phyloP scores from a whole-genome alignment of 176 grass and related monocot genomes.

The Puya raimondii region DNA sequence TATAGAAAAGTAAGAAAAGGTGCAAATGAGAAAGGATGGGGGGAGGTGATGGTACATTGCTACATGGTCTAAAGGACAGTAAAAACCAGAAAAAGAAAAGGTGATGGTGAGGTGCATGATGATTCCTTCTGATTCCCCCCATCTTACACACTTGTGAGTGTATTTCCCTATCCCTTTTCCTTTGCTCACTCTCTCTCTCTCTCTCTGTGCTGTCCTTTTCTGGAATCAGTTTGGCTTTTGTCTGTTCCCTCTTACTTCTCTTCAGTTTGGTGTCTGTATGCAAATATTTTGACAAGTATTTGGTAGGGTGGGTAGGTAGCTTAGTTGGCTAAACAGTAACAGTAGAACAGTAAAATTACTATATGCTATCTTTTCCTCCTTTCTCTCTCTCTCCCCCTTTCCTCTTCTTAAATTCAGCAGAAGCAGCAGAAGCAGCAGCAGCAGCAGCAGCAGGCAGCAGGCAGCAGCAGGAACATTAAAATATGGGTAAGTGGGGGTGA shows the following conservation, averaged over 20 bases:
- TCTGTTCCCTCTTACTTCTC: slow-evolving; percentile 23
- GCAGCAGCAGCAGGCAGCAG: not conserved
- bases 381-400: slow-evolving; percentile 16
- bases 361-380: slow-evolving; percentile 10
- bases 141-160: slow-evolving; percentile 36
- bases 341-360: slow-evolving; percentile 8
- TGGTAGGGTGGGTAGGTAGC: slow-evolving; percentile 13
- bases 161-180: slow-evolving; percentile 15
- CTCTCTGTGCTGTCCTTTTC: slow-evolving; percentile 24
- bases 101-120: slow-evolving; percentile 3
- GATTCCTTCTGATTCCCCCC: slow-evolving; percentile 39
- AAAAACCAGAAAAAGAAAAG: not conserved
- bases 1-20: slow-evolving; percentile 7
- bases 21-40: slow-evolving; percentile 9
- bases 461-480: not conserved
- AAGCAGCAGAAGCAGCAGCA: not conserved
- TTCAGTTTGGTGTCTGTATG: slow-evolving; percentile 51
- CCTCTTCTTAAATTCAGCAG: slow-evolving; percentile 7
- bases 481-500: slow-evolving; percentile 9
- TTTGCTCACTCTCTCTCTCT: slow-evolving; percentile 17
- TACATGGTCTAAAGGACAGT: slow-evolving; percentile 21
- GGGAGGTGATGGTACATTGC: slow-evolving; percentile 8
- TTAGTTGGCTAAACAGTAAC: slow-evolving; percentile 10
- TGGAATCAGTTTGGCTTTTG: slow-evolving; percentile 27
- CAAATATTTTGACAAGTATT: slow-evolving; percentile 41